Conservation (phyloP, 495 filamentous ascomycete genomes). For the Penicillium coprophilum region DNA sequence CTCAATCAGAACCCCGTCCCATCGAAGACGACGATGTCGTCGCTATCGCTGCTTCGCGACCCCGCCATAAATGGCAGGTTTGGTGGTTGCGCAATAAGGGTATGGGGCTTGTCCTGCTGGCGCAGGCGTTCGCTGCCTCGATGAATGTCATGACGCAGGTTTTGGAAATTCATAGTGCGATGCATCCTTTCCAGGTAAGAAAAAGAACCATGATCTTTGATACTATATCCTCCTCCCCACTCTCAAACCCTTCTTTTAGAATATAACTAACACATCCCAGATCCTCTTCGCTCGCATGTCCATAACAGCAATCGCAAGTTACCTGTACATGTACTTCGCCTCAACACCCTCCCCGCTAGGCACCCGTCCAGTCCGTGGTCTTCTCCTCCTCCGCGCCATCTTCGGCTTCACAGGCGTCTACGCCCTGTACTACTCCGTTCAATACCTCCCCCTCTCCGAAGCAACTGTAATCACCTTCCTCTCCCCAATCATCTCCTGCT, state of each 20-base stretch:
- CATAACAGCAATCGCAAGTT: constrained; percentile 67
- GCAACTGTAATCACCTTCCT: constrained; percentile 94
- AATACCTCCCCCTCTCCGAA: constrained; percentile 85
- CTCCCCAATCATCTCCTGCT: constrained; percentile 77
- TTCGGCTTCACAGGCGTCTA: constrained; percentile 86
- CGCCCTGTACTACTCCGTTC: constrained; percentile 76
- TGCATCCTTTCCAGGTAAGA: constrained; percentile 79
- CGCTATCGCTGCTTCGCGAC: constrained; percentile 10
- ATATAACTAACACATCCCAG: constrained; percentile 25
- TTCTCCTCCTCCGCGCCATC: constrained; percentile 69
- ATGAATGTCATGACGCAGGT: constrained; percentile 87
- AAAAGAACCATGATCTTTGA: neutral
- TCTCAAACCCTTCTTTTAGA: too few relatives aligned
- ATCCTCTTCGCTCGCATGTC: constrained; percentile 84
- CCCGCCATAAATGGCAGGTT: constrained; percentile 29
- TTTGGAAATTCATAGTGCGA: constrained; percentile 68
- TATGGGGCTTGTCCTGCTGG: constrained; percentile 66
- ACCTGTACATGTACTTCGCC: constrained; percentile 72
- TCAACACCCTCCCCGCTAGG: constrained; percentile 71
- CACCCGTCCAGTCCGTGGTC: constrained; percentile 56
- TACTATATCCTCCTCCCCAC: neutral
- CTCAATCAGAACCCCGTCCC: constrained; percentile 24
- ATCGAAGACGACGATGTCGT: constrained; percentile 16
- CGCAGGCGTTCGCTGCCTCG: constrained; percentile 80
- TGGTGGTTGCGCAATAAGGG: constrained; percentile 66